Conservation (phyloP, 2,329 filamentous ascomycete species). For the Botrytis porri region DNA sequence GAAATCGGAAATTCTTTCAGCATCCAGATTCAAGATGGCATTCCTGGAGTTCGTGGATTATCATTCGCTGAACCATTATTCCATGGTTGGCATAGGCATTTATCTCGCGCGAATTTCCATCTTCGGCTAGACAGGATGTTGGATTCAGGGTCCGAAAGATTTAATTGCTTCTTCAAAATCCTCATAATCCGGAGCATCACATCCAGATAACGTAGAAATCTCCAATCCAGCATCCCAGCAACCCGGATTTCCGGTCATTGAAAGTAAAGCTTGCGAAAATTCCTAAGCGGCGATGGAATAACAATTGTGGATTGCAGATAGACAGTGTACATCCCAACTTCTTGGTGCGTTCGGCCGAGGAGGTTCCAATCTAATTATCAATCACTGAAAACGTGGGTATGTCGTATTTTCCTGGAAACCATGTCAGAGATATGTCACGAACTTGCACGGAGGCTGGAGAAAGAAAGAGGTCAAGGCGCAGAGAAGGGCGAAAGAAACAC, state of each 20-base stretch:
- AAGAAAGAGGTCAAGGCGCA: constrained; percentile 8
- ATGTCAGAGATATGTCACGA: neutral
- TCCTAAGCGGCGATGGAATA: neutral
- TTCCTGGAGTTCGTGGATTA: neutral
- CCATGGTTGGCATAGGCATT: neutral
- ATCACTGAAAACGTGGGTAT: neutral
- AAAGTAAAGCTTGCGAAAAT: neutral
- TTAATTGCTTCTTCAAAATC: neutral
- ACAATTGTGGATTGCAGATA: neutral
- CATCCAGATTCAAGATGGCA: neutral
- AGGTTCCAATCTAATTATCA: neutral
- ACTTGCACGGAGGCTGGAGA: neutral
- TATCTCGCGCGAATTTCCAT: neutral
- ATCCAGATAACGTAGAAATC: neutral
- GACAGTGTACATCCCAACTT: neutral
- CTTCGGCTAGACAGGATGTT: neutral
- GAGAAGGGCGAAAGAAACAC: neutral
- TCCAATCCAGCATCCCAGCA: neutral
- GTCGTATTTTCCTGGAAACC: neutral
- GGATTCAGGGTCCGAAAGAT: neutral
- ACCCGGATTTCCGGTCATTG: neutral
- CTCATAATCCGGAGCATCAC: neutral
- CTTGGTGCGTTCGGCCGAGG: neutral
- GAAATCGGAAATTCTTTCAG: neutral
- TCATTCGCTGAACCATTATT: neutral